Base-by-base conservation (phyloP, 345 rosid species). In the Nephelium lappaceum region DNA sequence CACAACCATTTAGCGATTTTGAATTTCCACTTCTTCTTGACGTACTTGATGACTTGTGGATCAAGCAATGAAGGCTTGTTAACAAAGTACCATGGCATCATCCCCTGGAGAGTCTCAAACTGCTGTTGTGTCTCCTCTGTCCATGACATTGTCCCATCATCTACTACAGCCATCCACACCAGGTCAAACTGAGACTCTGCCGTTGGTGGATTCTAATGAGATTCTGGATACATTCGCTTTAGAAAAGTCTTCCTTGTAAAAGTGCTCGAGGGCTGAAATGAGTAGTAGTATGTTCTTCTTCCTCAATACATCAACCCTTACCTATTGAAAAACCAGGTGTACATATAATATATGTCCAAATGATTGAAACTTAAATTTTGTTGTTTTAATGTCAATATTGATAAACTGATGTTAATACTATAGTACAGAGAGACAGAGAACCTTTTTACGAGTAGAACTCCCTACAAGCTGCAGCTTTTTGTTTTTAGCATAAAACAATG, bases 51-150 rank as follows among this genome's bases (percentile, higher is more conserved):
- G 41, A 87, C 88, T 0, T 87, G 87, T 0, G 79, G 83, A 0
- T 88, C 89, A 4, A 91, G 64, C 82, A 86, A 16, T 9, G 83
- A 73, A 66, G 91, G 94, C 74, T 89, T 88, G 58, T 80, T 11
- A 7, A 89, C 90, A 0, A 90, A 77, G 87, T 81, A 83, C 94
- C 97, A 92, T 21, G 89, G 86, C 94, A 92, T 92, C 77, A 11
- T 19, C 5, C 15, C 47, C 63, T 86, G 90, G 0, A 83, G 82
- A 8, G 0, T 18, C 74, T 80, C 81, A 11, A 88, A 92, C 65
- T 70, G 66, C 16, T 5, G n/a, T 15, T 84, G 83, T 12, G 47
- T 76, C 21, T 11, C 57, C 1, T 77, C 85, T 15, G 66, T 51
- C 87, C 85, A 85, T 24, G 83, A 81, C 2, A 4, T 31, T 31